A percentile compares a stretch with the other conserved stretches of the same genome.
These are phyloP conservation scores for Mortierella sp. DNA, from an alignment of 371 early-diverging fungal species.

Conservation along the genomic window DNA sequence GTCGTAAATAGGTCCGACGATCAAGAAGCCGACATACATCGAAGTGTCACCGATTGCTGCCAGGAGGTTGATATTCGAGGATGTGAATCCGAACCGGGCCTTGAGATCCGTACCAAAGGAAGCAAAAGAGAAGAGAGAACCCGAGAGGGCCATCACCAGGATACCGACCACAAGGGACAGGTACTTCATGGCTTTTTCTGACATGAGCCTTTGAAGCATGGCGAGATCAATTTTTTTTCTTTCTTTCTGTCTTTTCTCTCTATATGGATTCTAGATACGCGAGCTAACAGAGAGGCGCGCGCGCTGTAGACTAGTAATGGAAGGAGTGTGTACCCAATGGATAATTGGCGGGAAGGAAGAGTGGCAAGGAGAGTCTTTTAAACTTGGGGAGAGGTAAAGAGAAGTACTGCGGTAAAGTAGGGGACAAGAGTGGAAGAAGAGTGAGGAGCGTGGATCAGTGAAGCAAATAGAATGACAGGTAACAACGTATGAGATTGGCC, in stretches of 20 bases:
- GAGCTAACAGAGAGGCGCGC: too few relatives aligned
- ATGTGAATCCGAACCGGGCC: conserved; percentile 49
- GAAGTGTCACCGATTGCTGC: conserved; percentile 50
- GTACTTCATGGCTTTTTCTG: conserved; percentile 31
- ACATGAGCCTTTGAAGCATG: conserved; percentile 14
- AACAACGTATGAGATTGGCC: too few relatives aligned
- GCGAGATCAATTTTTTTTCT: neutral
- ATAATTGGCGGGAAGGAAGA: too few relatives aligned
- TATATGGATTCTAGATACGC: too few relatives aligned
- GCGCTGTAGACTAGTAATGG: too few relatives aligned
- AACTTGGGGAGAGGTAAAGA: too few relatives aligned
- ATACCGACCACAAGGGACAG: conserved; percentile 41
- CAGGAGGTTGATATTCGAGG: conserved; percentile 47
- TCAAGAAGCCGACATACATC: conserved; percentile 52
- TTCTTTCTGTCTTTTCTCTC: conserved; percentile 2
- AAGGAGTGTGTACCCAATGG: too few relatives aligned
- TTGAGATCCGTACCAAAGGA: conserved; percentile 48
- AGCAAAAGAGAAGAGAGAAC: conserved; percentile 49
- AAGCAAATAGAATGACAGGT: too few relatives aligned
- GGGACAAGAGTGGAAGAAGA: too few relatives aligned
- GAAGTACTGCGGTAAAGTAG: too few relatives aligned
- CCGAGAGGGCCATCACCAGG: conserved; percentile 48
- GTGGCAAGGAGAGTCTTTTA: too few relatives aligned
- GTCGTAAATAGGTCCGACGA: conserved; percentile 51
- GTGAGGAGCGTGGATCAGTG: too few relatives aligned